These are phyloP conservation scores for Helicocarpus griseus DNA, from an alignment of 2,329 filamentous ascomycete genomes.

Conservation along the genomic window DNA sequence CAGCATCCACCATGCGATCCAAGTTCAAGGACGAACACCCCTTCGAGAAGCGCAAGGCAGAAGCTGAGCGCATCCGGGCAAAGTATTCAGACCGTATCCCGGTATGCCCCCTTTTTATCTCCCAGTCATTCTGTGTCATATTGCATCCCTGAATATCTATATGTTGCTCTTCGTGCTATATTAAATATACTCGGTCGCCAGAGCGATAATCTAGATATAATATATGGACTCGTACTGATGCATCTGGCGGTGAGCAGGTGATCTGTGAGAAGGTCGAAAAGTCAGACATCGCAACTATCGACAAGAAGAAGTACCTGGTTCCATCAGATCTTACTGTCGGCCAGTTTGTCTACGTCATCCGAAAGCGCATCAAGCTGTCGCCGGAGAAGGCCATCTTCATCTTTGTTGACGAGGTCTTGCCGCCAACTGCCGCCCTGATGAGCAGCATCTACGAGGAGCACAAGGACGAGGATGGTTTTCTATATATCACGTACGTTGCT, in stretches of 20 bases:
- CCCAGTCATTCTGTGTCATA: background rate
- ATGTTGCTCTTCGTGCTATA: conserved; percentile 9
- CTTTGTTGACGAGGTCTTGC: conserved; percentile 97
- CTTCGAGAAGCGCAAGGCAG: conserved; percentile 99
- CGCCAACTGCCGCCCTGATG: conserved; percentile 94
- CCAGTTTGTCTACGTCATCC: conserved; percentile 99
- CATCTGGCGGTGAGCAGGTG: conserved; percentile 49
- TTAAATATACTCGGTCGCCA: background rate
- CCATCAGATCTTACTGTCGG: conserved; percentile 95
- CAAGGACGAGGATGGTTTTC: conserved; percentile 80
- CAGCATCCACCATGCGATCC: conserved; percentile 69
- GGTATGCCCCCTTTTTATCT: conserved; percentile 48
- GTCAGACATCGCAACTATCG: conserved; percentile 97
- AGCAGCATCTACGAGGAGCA: conserved; percentile 99
- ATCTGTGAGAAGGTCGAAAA: conserved; percentile 99
- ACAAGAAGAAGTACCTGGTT: conserved; percentile 99
- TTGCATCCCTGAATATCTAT: background rate
- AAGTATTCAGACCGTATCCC: conserved; percentile 98
- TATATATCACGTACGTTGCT: conserved; percentile 80
- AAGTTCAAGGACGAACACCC: conserved; percentile 99
- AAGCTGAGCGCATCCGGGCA: conserved; percentile 97
- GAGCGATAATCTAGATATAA: background rate
- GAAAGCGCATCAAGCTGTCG: conserved; percentile 98
- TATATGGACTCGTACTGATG: conserved; percentile 12
- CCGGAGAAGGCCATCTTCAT: conserved; percentile 99